Base-by-base conservation (phyloP, 805 yeast genomes). In the Lachancea fermentati region DNA sequence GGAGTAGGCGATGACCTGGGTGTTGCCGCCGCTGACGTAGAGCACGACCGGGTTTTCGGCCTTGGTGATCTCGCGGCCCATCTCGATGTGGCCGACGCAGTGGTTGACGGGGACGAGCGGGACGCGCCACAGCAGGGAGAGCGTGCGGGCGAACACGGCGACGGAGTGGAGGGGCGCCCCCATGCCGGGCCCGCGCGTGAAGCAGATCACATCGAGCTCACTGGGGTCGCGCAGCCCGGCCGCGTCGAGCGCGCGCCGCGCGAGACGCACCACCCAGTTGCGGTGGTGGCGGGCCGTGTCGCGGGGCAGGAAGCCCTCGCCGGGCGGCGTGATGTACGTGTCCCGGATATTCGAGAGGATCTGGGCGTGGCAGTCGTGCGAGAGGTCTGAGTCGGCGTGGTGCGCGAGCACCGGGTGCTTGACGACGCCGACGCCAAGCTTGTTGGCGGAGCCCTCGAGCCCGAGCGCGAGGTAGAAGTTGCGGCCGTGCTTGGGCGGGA, bases 111-210 rank as follows among this genome's bases (percentile, higher is more conserved):
- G 97, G 5, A 93, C 81, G 24, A 93, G 62, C 0, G 98, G 97
- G 16, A 84, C 65, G 2, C 75, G 59, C 94, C 95, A 87, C 49
- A 91, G 57, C 50, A 82, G 78, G 6, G 87, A 69, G 29, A 89
- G 65, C 0, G 96, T 80, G 56, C 99, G 69, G 1, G 98, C 97
- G 1, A 95, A 94, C 36, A 93, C 72, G 2, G 83, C 97, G 30
- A 88, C 96, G 41, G 91, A 79, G 52, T 93, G 95, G 39, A 93
- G 66, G 0, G 99, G 99, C 1, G 97, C 97, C 2, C 99, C 99
- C 97, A 93, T 93, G 1, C 99, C 99, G 0, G 98, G 99, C 4
- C 98, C 98, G 63, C 85, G 94, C 1, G 98, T 93, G 60, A 93
- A 93, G 60, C 96, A 87, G 36, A 93, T 84, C 36, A 85, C 81